A percentile compares a stretch with the other conserved stretches of the same genome.
phyloP scores from a whole-genome alignment of 2,329 filamentous ascomycete species.

The Alternaria brassicicola region DNA sequence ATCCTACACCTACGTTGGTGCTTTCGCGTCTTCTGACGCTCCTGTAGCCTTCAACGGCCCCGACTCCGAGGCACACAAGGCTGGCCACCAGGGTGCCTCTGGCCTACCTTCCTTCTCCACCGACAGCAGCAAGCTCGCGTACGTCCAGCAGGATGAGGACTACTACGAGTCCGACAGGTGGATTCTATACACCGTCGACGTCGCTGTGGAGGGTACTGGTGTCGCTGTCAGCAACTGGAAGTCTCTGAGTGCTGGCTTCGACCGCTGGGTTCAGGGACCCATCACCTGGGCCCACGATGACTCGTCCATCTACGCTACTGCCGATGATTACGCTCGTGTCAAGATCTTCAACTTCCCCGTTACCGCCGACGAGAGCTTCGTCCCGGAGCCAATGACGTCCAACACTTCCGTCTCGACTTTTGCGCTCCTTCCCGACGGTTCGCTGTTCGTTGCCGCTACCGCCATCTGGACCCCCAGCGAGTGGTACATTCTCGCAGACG shows the following conservation, averaged over 20 bases:
- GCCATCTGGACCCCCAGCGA: conserved; percentile 43
- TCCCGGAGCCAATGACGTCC: conserved; percentile 52
- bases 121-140: conserved; percentile 72
- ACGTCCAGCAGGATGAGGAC: conserved; percentile 72
- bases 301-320: conserved; percentile 40
- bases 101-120: conserved; percentile 75
- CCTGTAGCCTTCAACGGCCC: conserved; percentile 45
- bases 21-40: conserved; percentile 64
- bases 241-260: conserved; percentile 35
- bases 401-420: conserved; percentile 42
- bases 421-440: conserved; percentile 66
- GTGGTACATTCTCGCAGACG: conserved; percentile 37
- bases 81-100: conserved; percentile 67
- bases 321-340: conserved; percentile 43
- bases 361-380: conserved; percentile 58
- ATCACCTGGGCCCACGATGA: conserved; percentile 42
- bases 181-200: conserved; percentile 50
- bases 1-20: conserved; percentile 77
- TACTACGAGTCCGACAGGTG: conserved; percentile 82
- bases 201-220: conserved; percentile 26
- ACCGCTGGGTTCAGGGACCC: conserved; percentile 37
- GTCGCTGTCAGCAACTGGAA: conserved; percentile 41
- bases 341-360: conserved; percentile 67
- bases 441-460: conserved; percentile 51
- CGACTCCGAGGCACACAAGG: conserved; percentile 28